These are phyloP conservation scores for Fusarium ramigenum DNA, from an alignment of 2,329 filamentous ascomycete genomes.

Conservation along the genomic window DNA sequence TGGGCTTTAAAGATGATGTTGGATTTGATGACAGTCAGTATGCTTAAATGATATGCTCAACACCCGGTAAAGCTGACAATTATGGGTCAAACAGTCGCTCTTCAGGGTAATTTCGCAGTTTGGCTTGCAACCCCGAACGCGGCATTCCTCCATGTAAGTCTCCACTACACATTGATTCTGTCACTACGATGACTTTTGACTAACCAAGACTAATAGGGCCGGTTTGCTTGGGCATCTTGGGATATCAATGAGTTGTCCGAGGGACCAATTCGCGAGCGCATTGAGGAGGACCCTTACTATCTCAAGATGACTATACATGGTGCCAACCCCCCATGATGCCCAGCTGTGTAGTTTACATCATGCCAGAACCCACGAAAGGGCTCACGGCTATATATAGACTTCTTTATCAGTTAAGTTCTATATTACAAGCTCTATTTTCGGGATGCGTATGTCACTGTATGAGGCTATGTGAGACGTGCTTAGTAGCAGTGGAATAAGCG, in stretches of 20 bases:
- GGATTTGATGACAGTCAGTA: background rate
- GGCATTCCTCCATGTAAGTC: background rate
- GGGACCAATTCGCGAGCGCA: background rate
- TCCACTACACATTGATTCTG: background rate
- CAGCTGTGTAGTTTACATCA: background rate
- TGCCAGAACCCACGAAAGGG: background rate
- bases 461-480: too few relatives aligned
- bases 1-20: background rate
- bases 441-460: too few relatives aligned
- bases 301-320: background rate
- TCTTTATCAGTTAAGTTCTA: background rate
- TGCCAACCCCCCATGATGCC: background rate
- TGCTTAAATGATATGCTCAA: background rate
- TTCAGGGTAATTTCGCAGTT: background rate
- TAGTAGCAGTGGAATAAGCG: background rate
- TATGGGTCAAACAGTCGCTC: background rate
- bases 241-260: background rate
- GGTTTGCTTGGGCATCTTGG: background rate
- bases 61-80: background rate
- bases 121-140: background rate
- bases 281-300: background rate
- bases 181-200: background rate
- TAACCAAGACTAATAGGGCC: background rate
- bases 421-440: background rate
- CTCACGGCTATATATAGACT: background rate